These are phyloP conservation scores for Penicillium sp. DNA, from an alignment of 2,329 filamentous ascomycete genomes.

Conservation along the genomic window DNA sequence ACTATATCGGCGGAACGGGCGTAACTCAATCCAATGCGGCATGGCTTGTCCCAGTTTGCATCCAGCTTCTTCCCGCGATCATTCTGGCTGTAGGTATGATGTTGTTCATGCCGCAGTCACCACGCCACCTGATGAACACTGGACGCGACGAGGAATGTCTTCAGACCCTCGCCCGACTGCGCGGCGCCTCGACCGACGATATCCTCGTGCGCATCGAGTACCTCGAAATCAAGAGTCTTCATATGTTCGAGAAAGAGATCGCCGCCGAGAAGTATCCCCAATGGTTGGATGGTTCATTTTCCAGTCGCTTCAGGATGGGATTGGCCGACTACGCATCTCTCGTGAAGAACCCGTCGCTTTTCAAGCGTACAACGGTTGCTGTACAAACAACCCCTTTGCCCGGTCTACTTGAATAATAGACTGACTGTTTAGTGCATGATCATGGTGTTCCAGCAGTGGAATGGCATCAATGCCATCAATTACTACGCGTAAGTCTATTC, in stretches of 20 bases:
- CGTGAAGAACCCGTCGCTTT: conserved; percentile 39
- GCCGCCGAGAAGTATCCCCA: conserved; percentile 70
- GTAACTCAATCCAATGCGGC: conserved; percentile 65
- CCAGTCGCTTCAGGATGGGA: conserved; percentile 70
- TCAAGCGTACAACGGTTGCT: conserved; percentile 40
- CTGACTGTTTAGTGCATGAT: conserved; percentile 64
- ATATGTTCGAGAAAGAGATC: conserved; percentile 72
- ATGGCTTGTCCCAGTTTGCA: conserved; percentile 73
- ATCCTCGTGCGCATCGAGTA: conserved; percentile 75
- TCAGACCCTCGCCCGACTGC: conserved; percentile 64
- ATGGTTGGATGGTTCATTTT: conserved; percentile 62
- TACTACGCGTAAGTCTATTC: conserved; percentile 41
- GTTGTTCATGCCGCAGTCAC: conserved; percentile 77
- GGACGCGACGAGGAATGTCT: conserved; percentile 70
- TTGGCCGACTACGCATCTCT: conserved; percentile 43
- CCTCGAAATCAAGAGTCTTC: conserved; percentile 77
- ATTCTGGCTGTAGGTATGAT: conserved; percentile 69
- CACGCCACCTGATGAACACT: conserved; percentile 73
- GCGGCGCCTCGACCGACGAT: conserved; percentile 66
- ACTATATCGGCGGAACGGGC: conserved; percentile 69
- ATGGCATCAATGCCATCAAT: conserved; percentile 49
- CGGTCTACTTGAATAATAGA: conserved; percentile 51
- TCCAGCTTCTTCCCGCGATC: conserved; percentile 71
- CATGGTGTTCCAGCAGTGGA: conserved; percentile 54
- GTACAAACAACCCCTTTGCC: conserved; percentile 42